Evolutionary conservation across 371 early-diverging fungal species (phyloP).

Genomic region (Mortierella sp.): DNA sequence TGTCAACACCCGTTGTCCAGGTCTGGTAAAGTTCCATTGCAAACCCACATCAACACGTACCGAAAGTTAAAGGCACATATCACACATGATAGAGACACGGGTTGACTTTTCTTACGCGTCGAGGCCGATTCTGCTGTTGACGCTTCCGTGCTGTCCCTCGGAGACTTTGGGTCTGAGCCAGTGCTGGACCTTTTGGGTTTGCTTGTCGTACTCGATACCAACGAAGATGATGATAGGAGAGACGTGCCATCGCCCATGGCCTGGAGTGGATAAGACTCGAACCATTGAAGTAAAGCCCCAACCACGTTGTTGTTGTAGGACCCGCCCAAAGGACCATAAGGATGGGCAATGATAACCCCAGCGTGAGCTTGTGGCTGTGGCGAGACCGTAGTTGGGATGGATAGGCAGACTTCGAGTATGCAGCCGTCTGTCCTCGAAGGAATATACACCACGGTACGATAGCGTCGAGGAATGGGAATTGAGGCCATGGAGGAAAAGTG

Average conservation of each 20-base stretch:
- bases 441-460: conserved; percentile 33
- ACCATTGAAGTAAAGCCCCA: conserved; percentile 48
- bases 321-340: conserved; percentile 51
- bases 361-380: conserved; percentile 29
- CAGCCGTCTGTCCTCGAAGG: conserved; percentile 43
- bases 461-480: conserved; percentile 46
- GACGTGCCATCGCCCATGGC: conserved; percentile 12
- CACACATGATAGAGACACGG: conserved; percentile 34
- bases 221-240: background rate
- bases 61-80: conserved; percentile 62
- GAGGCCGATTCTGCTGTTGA: background rate
- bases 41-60: conserved; percentile 24
- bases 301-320: conserved; percentile 51
- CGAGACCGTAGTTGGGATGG: conserved; percentile 31
- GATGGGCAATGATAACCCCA: conserved; percentile 51
- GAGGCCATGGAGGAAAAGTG: conserved; percentile 32
- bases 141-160: background rate
- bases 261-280: conserved; percentile 42
- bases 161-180: conserved; percentile 1
- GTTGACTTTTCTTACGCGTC: conserved; percentile 2
- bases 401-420: conserved; percentile 45
- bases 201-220: background rate
- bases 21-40: no score
- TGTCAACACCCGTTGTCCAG: no score
- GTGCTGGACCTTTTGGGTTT: conserved; percentile 5